These are phyloP conservation scores for Solanum acaule DNA, from an alignment of 257 asterid genomes.

Conservation along the genomic window DNA sequence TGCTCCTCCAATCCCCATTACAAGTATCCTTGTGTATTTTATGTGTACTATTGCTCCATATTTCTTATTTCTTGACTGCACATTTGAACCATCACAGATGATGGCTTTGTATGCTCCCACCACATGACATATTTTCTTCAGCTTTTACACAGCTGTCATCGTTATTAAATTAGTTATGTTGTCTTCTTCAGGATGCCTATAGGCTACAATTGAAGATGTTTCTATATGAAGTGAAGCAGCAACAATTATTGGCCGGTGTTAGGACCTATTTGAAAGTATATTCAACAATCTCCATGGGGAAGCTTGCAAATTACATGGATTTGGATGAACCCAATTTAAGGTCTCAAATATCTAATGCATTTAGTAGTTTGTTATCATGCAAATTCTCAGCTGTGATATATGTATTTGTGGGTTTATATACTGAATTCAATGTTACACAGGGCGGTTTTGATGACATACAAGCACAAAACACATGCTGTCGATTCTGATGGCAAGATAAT, in stretches of 20 bases:
- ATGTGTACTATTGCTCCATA: background rate
- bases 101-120: background rate
- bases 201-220: constrained; percentile 81
- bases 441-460: constrained; percentile 87
- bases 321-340: constrained; percentile 86
- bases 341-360: constrained; percentile 20
- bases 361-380: background rate
- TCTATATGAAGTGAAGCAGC: constrained; percentile 93
- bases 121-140: background rate
- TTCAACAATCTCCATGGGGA: constrained; percentile 71
- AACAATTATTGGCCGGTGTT: constrained; percentile 70
- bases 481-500: constrained; percentile 60
- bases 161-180: background rate
- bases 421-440: constrained; percentile 26
- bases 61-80: background rate
- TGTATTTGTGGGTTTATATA: background rate
- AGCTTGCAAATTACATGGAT: constrained; percentile 78
- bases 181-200: constrained; percentile 64
- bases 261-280: constrained; percentile 79
- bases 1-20: background rate
- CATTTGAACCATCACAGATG: background rate
- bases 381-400: background rate
- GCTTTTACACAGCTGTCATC: background rate
- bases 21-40: background rate
- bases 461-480: constrained; percentile 89